Percentiles rank a stretch among this genome's conserved stretches.
Conservation (phyloP, 2,329 filamentous ascomycete genomes). For the Arthrocladium fulminans region DNA sequence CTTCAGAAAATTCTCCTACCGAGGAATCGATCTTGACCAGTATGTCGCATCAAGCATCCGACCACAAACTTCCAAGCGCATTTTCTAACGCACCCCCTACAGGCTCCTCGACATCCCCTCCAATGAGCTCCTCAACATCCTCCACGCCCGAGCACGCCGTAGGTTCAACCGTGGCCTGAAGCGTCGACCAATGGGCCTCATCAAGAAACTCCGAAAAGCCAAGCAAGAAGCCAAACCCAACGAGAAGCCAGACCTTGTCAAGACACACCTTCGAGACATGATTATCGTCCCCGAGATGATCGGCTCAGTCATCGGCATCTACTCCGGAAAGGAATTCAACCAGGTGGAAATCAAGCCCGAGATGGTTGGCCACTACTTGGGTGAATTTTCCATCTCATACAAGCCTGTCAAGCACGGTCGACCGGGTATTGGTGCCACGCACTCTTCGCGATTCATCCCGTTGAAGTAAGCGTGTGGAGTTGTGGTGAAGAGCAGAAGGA, state of each 20-base stretch:
- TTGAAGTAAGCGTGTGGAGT: slow-evolving; percentile 63
- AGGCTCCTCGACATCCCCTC: slow-evolving; percentile 98
- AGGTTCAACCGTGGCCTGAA: slow-evolving; percentile 99
- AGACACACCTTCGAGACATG: slow-evolving; percentile 99
- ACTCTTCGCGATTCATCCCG: slow-evolving; percentile 99
- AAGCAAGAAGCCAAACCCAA: slow-evolving; percentile 99
- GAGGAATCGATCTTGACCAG: slow-evolving; percentile 98
- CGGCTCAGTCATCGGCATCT: slow-evolving; percentile 95
- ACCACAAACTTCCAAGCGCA: slow-evolving; percentile 19
- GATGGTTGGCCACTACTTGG: slow-evolving; percentile 99
- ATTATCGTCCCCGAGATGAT: slow-evolving; percentile 99
- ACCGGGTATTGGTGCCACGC: slow-evolving; percentile 99
- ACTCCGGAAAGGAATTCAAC: slow-evolving; percentile 99
- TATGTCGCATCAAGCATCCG: slow-evolving; percentile 49
- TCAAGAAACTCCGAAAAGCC: slow-evolving; percentile 99
- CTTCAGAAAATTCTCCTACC: slow-evolving; percentile 99
- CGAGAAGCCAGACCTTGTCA: slow-evolving; percentile 99
- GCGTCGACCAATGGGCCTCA: slow-evolving; percentile 99
- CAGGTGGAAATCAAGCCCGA: slow-evolving; percentile 99
- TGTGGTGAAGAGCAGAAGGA: neutral
- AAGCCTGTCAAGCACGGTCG: slow-evolving; percentile 99
- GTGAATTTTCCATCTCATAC: slow-evolving; percentile 99
- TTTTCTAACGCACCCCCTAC: slow-evolving; percentile 21
- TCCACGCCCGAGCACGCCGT: slow-evolving; percentile 96
- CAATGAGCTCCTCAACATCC: slow-evolving; percentile 97